These are phyloP conservation scores for Thuja plicata DNA, from an alignment of 83 land plant species.

Conservation along the genomic window DNA sequence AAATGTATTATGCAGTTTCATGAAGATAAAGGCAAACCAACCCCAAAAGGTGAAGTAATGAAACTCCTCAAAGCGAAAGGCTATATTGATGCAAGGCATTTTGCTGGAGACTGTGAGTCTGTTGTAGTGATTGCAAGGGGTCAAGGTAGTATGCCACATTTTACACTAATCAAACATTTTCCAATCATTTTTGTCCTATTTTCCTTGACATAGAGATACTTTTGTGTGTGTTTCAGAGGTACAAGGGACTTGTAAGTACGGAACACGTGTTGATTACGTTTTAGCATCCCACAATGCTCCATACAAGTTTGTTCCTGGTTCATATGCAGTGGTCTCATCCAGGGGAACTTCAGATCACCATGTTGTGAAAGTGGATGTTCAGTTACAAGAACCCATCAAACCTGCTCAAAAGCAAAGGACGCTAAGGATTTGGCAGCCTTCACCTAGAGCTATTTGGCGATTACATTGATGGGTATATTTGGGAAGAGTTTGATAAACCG, in stretches of 20 bases:
- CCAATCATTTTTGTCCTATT: not conserved
- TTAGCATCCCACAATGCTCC: slow-evolving; percentile 56
- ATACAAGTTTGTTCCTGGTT: slow-evolving; percentile 73
- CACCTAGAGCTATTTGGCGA: slow-evolving; percentile 48
- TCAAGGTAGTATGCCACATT: slow-evolving; percentile 44
- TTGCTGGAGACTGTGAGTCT: slow-evolving; percentile 71
- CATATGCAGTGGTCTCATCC: slow-evolving; percentile 70
- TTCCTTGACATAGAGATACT: not conserved
- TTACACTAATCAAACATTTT: not conserved
- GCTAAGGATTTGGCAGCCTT: slow-evolving; percentile 24
- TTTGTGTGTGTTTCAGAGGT: slow-evolving; percentile 40
- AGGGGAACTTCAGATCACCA: slow-evolving; percentile 92
- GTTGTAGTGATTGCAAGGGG: slow-evolving; percentile 75
- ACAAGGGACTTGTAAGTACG: slow-evolving; percentile 81
- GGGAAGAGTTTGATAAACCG: not conserved
- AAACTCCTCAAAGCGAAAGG: slow-evolving; percentile 48
- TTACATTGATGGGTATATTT: not conserved
- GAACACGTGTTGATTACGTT: slow-evolving; percentile 80
- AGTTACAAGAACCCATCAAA: slow-evolving; percentile 21
- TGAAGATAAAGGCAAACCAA: slow-evolving; percentile 75
- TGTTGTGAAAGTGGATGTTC: slow-evolving; percentile 65
- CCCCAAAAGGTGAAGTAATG: slow-evolving; percentile 75
- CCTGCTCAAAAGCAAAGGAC: slow-evolving; percentile 13
- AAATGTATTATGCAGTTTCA: slow-evolving; percentile 39
- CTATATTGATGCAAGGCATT: slow-evolving; percentile 70